Conservation (phyloP, 148 eudicot species). For the Arbutus unedo region DNA sequence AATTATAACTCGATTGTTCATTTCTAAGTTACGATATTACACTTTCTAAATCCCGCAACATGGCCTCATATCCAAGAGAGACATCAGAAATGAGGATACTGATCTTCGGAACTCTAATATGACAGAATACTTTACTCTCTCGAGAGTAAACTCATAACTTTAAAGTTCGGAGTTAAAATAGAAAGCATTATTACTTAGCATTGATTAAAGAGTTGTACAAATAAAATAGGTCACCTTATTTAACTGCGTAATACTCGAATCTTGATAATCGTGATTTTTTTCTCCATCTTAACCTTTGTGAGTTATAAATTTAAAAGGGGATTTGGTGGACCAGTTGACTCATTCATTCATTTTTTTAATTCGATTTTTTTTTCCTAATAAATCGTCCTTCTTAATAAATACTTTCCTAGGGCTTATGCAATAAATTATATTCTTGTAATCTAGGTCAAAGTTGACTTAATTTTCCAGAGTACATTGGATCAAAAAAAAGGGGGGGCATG, state of each 20-base stretch:
- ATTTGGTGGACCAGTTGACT: background rate
- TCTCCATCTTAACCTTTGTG: background rate
- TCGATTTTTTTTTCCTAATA: background rate
- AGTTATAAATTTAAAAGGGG: background rate
- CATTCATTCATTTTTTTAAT: too few relatives aligned
- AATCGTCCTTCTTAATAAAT: background rate
- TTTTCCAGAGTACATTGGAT: too few relatives aligned
- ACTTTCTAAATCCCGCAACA: background rate
- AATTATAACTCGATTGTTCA: background rate
- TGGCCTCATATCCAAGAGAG: background rate
- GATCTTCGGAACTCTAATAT: too few relatives aligned
- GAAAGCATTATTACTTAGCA: too few relatives aligned
- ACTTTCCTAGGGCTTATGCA: background rate
- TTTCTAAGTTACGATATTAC: background rate
- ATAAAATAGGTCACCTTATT: too few relatives aligned
- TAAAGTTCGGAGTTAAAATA: too few relatives aligned
- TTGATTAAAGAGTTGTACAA: too few relatives aligned
- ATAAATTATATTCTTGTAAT: background rate
- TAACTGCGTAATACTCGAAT: too few relatives aligned
- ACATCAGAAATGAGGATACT: background rate
- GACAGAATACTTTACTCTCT: too few relatives aligned
- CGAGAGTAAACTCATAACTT: too few relatives aligned
- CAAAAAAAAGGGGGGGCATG: too few relatives aligned
- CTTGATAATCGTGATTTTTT: too few relatives aligned
- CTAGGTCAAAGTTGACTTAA: background rate